A percentile compares a stretch with the other conserved stretches of the same genome.
Conservation (phyloP, 106 monocot species). For the Dioscorea alata region DNA sequence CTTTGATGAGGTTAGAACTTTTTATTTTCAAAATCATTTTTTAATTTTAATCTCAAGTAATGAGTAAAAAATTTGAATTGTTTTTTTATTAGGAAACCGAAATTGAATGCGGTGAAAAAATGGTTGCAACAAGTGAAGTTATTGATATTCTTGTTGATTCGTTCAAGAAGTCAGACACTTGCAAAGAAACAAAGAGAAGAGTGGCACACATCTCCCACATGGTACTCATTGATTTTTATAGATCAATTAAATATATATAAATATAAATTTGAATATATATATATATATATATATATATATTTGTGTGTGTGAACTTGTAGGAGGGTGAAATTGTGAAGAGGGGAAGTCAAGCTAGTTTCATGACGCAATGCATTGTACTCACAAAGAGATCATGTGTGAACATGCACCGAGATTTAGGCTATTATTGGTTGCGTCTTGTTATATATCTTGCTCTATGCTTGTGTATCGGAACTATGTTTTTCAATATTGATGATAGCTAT, state of each 20-base stretch:
- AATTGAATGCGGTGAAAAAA: constrained; percentile 2
- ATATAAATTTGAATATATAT: not conserved
- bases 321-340: constrained; percentile 14
- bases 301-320: constrained; percentile 1
- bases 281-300: not conserved
- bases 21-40: too few species aligned
- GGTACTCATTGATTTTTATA: not conserved
- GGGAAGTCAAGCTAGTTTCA: constrained; percentile 22
- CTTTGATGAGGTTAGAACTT: constrained; percentile 18
- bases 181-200: not conserved
- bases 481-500: constrained; percentile 16
- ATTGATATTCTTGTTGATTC: constrained; percentile 17
- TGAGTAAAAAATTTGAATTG: not conserved
- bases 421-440: constrained; percentile 28
- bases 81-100: constrained; percentile 17
- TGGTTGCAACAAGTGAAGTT: constrained; percentile 8
- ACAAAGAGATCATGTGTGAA: constrained; percentile 24
- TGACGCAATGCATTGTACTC: constrained; percentile 20
- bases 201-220: constrained; percentile 9
- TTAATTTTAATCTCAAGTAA: too few species aligned
- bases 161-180: constrained; percentile 8
- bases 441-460: constrained; percentile 18
- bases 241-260: too few species aligned
- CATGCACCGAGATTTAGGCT: constrained; percentile 31
- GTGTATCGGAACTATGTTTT: constrained; percentile 23